phyloP scores from a whole-genome alignment of 805 yeast species.

The Candida chilensis region DNA sequence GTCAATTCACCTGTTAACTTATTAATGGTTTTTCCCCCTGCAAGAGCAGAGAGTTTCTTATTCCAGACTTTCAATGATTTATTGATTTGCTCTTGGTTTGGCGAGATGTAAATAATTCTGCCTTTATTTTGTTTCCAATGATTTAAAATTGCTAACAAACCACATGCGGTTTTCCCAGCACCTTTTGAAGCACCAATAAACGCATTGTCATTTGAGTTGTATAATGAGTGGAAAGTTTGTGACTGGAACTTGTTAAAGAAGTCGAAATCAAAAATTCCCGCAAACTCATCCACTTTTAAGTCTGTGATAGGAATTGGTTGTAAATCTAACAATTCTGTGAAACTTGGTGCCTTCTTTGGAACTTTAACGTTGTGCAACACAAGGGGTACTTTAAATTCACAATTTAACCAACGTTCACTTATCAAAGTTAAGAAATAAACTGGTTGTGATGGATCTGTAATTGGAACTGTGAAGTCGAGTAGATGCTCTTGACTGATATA shows the following conservation, averaged over 20 bases:
- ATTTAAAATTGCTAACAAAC: constrained; percentile 62
- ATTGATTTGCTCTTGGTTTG: constrained; percentile 50
- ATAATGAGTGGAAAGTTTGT: constrained; percentile 55
- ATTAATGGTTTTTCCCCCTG: constrained; percentile 48
- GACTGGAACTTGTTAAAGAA: constrained; percentile 68
- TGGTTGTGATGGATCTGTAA: constrained; percentile 53
- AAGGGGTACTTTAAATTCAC: constrained; percentile 55
- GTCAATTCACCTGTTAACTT: constrained; percentile 51
- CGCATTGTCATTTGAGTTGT: constrained; percentile 45
- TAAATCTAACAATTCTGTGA: constrained; percentile 46
- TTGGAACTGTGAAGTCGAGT: constrained; percentile 57
- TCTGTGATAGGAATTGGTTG: constrained; percentile 40
- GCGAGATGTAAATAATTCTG: constrained; percentile 64
- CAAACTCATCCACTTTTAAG: constrained; percentile 38
- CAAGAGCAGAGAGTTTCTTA: constrained; percentile 31
- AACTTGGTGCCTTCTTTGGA: constrained; percentile 60
- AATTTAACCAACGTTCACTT: constrained; percentile 83
- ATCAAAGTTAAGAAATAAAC: constrained; percentile 62
- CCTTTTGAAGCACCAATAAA: constrained; percentile 72
- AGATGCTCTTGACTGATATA: constrained; percentile 45
- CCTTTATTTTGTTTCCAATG: constrained; percentile 69
- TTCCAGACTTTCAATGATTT: constrained; percentile 41
- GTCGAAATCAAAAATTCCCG: constrained; percentile 33
- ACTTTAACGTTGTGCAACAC: constrained; percentile 37
- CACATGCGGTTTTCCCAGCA: constrained; percentile 63